Base-by-base conservation (phyloP, 441 rosid genomes). In the Brassica balearica region DNA sequence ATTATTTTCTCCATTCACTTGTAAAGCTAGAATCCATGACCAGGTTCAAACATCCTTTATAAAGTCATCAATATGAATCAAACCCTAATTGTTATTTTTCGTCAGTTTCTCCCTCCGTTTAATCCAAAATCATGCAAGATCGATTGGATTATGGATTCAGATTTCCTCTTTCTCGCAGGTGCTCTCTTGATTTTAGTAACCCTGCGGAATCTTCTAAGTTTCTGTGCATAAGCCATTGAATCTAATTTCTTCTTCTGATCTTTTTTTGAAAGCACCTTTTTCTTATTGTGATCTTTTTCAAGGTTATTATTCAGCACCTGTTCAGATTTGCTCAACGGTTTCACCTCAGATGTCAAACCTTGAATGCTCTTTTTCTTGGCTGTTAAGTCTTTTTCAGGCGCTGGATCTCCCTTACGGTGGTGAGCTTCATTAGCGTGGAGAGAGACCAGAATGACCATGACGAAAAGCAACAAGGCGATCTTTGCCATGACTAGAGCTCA, bases 111-210 rank as follows among this genome's bases (percentile, higher is more conserved):
- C 14, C 76, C 79, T 63, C 53, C 20, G 8, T 79, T 79, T 4
- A 80, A 65, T 69, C 82, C 82, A 3, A 80, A 80, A 38, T 80
- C 82, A 22, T 74, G 15, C 76, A 80, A 74, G 60, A 80, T 80
- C 32, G 63, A 4, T 58, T 80, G 76, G 34, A 80, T 65, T 7
- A 80, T 70, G 43, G 82, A 80, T 7, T 11, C 68, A n/a, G 79
- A 0, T 46, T 70, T 73, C 66, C 69, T 48, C 0, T 22, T 36
- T 56, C 15, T 6, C 2, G 5, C 5, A 23, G 73, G 74, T 48
- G 25, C 11, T 68, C 9, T 67, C 58, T 51, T 73, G 8, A 68
- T 0, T 10, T 17, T 12, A 2, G 17, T 3, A 0, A 4, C 2
- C 58, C 68, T 80, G 43, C 58, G 59, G 60, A 80, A 56, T 0